These are phyloP conservation scores for Alternaria incomplexa DNA, from an alignment of 2,329 filamentous ascomycete species.

Conservation along the genomic window DNA sequence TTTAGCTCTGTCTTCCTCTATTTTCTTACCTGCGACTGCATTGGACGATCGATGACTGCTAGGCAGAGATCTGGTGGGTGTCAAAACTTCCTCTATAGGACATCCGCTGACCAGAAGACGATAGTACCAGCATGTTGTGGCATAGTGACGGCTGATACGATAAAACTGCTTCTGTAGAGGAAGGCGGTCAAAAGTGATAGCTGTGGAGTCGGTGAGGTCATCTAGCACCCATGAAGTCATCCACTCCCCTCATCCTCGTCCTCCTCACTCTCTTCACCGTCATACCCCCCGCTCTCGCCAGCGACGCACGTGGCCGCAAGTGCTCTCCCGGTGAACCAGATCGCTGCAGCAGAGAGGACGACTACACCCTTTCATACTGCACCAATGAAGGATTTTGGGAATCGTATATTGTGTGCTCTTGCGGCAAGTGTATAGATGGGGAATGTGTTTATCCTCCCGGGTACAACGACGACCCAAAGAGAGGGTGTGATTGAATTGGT, in stretches of 20 bases:
- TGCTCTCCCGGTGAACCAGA: too few species aligned
- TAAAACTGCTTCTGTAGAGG: accelerated
- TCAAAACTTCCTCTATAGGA: not conserved
- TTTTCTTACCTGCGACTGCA: accelerated
- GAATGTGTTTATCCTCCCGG: too few species aligned
- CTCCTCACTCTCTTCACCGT: not conserved
- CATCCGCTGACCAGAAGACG: not conserved
- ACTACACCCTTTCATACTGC: too few species aligned
- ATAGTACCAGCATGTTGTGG: not conserved
- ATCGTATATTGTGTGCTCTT: too few species aligned
- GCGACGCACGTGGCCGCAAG: too few species aligned
- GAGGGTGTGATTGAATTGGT: too few species aligned
- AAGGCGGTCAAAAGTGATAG: not conserved
- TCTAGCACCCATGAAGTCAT: not conserved
- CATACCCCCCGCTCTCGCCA: too few species aligned
- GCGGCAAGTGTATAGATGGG: too few species aligned
- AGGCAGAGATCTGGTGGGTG: not conserved
- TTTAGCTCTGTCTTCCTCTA: not conserved
- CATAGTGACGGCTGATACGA: not conserved
- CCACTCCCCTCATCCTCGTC: not conserved
- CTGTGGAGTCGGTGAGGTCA: not conserved
- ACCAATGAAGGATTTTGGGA: too few species aligned
- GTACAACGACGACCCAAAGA: too few species aligned
- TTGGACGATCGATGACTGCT: not conserved
- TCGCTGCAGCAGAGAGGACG: too few species aligned